Percentiles rank a stretch among this genome's conserved stretches.
These are phyloP conservation scores for Diutina scorzettiae DNA, from an alignment of 1,139 yeast species.

Conservation along the genomic window DNA sequence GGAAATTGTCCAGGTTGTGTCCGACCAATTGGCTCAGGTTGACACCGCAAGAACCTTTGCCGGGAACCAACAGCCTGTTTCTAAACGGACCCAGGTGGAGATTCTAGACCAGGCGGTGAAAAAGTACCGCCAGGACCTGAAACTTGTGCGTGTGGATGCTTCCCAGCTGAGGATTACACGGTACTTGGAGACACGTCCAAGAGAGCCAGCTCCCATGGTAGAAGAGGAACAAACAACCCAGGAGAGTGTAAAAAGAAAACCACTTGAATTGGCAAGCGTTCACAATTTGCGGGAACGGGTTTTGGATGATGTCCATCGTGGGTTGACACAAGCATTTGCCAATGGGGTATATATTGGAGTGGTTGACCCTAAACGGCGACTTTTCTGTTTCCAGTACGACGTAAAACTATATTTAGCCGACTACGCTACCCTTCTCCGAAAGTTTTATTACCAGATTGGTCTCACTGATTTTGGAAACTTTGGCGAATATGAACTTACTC, in stretches of 20 bases:
- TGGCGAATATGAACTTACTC: constrained; percentile 42
- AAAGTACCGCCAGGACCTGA: constrained; percentile 43
- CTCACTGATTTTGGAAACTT: constrained; percentile 72
- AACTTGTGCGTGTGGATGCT: constrained; percentile 66
- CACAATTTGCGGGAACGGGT: constrained; percentile 39
- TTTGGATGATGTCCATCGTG: constrained; percentile 32
- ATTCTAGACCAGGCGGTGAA: constrained; percentile 11
- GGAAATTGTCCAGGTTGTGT: constrained; percentile 37
- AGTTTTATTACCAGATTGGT: constrained; percentile 72
- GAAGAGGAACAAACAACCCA: neutral
- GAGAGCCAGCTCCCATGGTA: neutral
- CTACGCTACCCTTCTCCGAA: constrained; percentile 57
- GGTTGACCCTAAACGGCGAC: constrained; percentile 56
- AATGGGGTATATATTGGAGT: constrained; percentile 72
- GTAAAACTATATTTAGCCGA: constrained; percentile 70
- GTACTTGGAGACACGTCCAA: constrained; percentile 9
- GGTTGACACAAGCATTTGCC: constrained; percentile 55
- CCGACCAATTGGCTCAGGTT: constrained; percentile 38
- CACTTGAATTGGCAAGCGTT: constrained; percentile 53
- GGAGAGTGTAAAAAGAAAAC: too few species aligned
- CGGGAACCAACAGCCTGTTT: neutral
- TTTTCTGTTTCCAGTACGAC: constrained; percentile 76
- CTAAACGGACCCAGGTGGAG: constrained; percentile 6
- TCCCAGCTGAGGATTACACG: constrained; percentile 47
- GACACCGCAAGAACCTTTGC: constrained; percentile 58